phyloP scores from a whole-genome alignment of 73 alveolate genomes.

The Paramecium sonneborni region DNA sequence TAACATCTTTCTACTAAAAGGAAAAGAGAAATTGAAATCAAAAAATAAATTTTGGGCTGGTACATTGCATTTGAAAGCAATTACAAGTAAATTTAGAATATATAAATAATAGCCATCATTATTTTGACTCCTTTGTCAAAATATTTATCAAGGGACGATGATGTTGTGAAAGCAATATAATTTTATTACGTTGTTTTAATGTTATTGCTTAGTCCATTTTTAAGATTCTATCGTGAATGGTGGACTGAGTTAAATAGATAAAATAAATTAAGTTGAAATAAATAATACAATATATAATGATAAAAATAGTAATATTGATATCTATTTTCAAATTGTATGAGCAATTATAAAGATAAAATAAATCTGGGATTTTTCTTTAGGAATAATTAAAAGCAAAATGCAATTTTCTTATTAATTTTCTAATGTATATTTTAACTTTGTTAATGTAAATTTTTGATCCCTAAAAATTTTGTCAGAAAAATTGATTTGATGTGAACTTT shows the following conservation, averaged over 20 bases:
- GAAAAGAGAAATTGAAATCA: slow-evolving; percentile 32
- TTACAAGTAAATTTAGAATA: neutral
- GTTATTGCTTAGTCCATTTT: slow-evolving; percentile 20
- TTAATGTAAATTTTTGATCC: neutral
- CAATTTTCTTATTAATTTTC: too few relatives aligned
- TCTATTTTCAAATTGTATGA: too few relatives aligned
- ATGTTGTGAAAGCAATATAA: neutral
- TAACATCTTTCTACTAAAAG: slow-evolving; percentile 21
- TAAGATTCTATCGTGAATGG: slow-evolving; percentile 43
- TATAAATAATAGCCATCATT: neutral
- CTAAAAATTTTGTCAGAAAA: neutral
- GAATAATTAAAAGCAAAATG: too few relatives aligned
- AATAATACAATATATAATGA: neutral
- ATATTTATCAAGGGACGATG: neutral
- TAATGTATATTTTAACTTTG: neutral
- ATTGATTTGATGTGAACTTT: neutral
- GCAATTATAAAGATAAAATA: too few relatives aligned
- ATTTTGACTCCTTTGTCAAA: slow-evolving; percentile 15
- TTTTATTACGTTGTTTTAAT: slow-evolving; percentile 15
- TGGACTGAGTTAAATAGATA: slow-evolving; percentile 48
- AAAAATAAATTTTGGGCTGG: slow-evolving; percentile 55
- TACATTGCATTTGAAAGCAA: neutral
- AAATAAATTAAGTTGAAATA: neutral
- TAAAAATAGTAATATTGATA: neutral
- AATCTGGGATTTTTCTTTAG: too few relatives aligned